These are phyloP conservation scores for Melaleuca quinquenervia DNA, from an alignment of 345 rosid species.

Conservation along the genomic window DNA sequence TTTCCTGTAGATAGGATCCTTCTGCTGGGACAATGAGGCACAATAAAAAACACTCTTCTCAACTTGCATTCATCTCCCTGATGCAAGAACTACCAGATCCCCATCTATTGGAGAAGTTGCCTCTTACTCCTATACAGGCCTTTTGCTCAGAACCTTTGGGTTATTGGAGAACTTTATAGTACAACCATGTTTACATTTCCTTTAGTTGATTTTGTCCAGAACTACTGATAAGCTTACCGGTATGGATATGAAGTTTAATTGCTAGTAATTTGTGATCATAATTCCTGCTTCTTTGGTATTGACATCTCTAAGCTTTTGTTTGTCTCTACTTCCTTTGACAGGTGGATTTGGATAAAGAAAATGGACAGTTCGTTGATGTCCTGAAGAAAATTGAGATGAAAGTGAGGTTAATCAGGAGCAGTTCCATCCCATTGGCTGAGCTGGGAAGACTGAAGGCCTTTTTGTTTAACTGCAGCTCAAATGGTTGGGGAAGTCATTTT, in stretches of 20 bases:
- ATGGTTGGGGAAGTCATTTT: conserved; percentile 38
- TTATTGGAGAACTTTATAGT: not conserved
- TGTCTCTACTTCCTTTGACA: conserved; percentile 35
- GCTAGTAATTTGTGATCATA: not conserved
- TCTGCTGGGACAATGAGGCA: not conserved
- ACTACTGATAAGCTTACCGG: not conserved
- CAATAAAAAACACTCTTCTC: not conserved
- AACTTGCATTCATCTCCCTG: not conserved
- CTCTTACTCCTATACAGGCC: not conserved
- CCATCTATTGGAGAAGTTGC: not conserved
- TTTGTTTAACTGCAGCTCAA: conserved; percentile 41
- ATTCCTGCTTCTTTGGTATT: not conserved
- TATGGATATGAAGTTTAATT: not conserved
- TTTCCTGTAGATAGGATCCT: not conserved
- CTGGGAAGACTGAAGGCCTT: conserved; percentile 53
- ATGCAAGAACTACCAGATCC: not conserved
- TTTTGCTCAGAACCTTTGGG: not conserved
- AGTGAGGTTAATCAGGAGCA: conserved; percentile 58
- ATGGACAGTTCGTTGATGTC: conserved; percentile 13
- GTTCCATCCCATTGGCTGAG: conserved; percentile 46
- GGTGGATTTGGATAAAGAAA: conserved; percentile 22
- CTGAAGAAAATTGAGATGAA: conserved; percentile 60
- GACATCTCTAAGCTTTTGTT: not conserved
- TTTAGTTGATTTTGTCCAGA: not conserved
- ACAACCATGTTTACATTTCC: not conserved